Evolutionary conservation across 805 yeast species (phyloP), one percentile per base, ranked within the genome.

Genomic region (Kluyveromyces nonfermentans): DNA sequence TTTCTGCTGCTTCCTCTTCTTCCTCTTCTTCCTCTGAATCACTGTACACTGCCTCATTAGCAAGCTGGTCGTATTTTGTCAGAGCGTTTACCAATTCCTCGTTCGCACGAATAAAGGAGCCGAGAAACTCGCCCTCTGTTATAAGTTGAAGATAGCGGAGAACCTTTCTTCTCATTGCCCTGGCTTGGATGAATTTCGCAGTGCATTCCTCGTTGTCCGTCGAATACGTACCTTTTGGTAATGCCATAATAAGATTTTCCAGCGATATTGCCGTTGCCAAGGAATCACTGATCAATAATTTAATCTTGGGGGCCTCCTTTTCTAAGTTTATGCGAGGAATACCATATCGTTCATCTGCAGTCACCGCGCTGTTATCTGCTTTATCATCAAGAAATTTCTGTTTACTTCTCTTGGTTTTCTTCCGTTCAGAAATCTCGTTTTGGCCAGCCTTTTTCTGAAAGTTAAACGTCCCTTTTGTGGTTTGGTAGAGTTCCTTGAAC

Each of bases 101-200:
- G 59, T 93, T 93, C 37, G 96, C 94, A 53, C 78, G 82, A 46
- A 93, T 77, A 49, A 93, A 71, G 36, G 86, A 74, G n/a, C 97
- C 97, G 49, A 93, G 65, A 48, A 79, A 83, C 55, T 86, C 95
- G 50, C 89, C 97, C 46, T 79, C 80, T 35, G 85, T 83, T 34
- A 88, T 86, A 41, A 77, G 71, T 64, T 93, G 97, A 51, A 93
- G 71, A 59, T 88, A 88, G 49, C 87, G 69, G 50, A 93, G 69
- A 14, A 93, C 78, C 54, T 78, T 80, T 47, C 95, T 73, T 60
- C 98, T 77, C 42, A 84, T 74, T 7, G 74, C 67, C 47, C 90
- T 75, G 54, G 94, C 84, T 60, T 78, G 73, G 46, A 85, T 82
- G 57, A 90, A 90, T 43, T 77, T 75, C 21, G 68, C 68, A n/a